These are phyloP conservation scores for Pulveroboletus sp. DNA, from an alignment of 768 basidiomycete species.

Conservation along the genomic window DNA sequence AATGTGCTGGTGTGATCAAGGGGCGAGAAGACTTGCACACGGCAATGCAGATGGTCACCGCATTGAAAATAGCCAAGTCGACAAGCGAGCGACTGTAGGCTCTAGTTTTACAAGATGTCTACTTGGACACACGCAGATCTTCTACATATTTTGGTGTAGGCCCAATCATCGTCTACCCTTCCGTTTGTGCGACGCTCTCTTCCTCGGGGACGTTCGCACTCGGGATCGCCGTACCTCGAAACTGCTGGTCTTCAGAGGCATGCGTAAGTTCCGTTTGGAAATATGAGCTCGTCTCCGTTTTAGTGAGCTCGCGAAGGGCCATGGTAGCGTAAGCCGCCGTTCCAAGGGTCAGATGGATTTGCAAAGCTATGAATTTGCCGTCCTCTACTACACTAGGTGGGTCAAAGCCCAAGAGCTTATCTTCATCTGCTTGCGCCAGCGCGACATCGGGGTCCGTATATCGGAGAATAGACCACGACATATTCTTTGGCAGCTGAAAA, in stretches of 20 bases:
- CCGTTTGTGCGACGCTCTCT: conserved; percentile 5
- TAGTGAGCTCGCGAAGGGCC: conserved; percentile 93
- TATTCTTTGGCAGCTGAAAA: conserved; percentile 73
- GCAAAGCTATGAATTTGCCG: conserved; percentile 85
- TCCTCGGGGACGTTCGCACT: conserved; percentile 22
- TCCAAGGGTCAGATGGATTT: conserved; percentile 78
- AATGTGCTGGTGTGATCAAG: background rate
- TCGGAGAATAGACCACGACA: conserved; percentile 76
- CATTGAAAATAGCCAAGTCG: too few relatives aligned
- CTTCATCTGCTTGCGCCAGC: conserved; percentile 93
- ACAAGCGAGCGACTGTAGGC: background rate
- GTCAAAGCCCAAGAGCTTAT: conserved; percentile 79
- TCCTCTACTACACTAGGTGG: conserved; percentile 59
- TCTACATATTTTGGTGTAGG: background rate
- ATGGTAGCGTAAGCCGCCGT: conserved; percentile 97
- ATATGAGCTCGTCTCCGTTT: conserved; percentile 92
- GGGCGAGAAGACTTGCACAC: background rate
- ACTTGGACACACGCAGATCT: background rate
- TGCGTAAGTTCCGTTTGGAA: conserved; percentile 78
- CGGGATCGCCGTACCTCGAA: conserved; percentile 45
- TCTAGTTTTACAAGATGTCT: background rate
- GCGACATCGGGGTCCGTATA: conserved; percentile 94
- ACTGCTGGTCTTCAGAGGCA: conserved; percentile 78
- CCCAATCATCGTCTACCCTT: background rate
- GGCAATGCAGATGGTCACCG: too few relatives aligned